Evolutionary conservation across 306 rosid species (phyloP), one percentile per base, ranked within the genome.

Genomic region (Dryas octopetala): DNA sequence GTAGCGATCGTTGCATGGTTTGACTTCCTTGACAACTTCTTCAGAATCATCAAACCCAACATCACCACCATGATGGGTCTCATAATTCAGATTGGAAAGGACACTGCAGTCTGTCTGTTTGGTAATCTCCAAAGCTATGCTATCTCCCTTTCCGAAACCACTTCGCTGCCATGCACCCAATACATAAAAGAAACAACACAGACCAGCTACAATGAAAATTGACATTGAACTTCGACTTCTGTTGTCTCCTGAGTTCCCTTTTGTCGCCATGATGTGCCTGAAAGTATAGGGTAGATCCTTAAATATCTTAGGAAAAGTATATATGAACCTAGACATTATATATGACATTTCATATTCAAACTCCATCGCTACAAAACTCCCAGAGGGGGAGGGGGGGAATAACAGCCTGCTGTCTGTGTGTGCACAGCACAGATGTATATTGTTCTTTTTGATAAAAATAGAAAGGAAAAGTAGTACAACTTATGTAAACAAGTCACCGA

Each of bases 91-190:
- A 78, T 87, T 87, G 7, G 88, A 79, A 8, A 90, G 87, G 72
- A 92, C 74, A 74, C 88, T 88, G 82, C 97, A 92, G 76, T 92
- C 96, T 4, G 93, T 75, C 13, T 87, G 89, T 62, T 74, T 90
- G 79, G 91, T 88, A 60, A 92, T 77, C 86, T 85, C 86, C 78
- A 83, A 66, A 4, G 97, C 97, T 79, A 92, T 92, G 71, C 89
- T 90, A 64, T 92, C 97, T 64, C 97, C 96, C 76, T 92, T 92
- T 55, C 97, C 97, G 62, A 86, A 92, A 64, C 97, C 96, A 74
- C 97, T 92, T 78, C 91, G 84, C 79, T 92, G 91, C 97, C 97
- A 92, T 13, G 89, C 88, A 63, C 97, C 97, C 78, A 89, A 76
- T 79, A 92, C 23, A 73, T 90, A 92, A 87, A 92, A 92, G 89